A percentile compares a stretch with the other conserved stretches of the same genome.
These are phyloP conservation scores for Monilinia fructigena DNA, from an alignment of 2,329 filamentous ascomycete species.

Conservation along the genomic window DNA sequence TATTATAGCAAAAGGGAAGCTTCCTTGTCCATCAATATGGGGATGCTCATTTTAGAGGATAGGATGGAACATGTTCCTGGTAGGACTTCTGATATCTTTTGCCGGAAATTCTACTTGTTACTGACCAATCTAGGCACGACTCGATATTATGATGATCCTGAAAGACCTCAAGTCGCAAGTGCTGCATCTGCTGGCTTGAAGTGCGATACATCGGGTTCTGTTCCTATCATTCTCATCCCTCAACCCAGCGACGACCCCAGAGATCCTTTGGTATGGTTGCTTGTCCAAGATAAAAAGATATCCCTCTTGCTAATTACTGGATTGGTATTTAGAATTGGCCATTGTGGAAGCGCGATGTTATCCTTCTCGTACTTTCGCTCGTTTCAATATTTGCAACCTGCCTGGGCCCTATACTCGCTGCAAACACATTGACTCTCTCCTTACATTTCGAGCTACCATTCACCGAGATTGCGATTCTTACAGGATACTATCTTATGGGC, in stretches of 20 bases:
- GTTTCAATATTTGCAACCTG: constrained; percentile 80
- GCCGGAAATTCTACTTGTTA: not conserved
- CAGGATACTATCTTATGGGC: constrained; percentile 83
- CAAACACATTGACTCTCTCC: constrained; percentile 78
- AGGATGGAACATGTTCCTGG: constrained; percentile 69
- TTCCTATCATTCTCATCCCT: constrained; percentile 78
- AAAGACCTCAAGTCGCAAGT: constrained; percentile 46
- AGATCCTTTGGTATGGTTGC: constrained; percentile 68
- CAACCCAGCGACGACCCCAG: constrained; percentile 90
- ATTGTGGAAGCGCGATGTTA: constrained; percentile 78
- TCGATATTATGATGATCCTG: constrained; percentile 61
- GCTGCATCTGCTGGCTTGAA: constrained; percentile 57
- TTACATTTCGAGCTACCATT: constrained; percentile 65
- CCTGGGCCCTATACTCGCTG: constrained; percentile 81
- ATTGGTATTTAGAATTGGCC: constrained; percentile 67
- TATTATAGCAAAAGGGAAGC: not conserved
- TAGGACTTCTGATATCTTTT: constrained; percentile 43
- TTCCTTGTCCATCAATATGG: constrained; percentile 27
- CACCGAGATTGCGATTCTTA: constrained; percentile 76
- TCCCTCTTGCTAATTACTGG: constrained; percentile 22
- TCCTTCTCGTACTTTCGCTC: constrained; percentile 74
- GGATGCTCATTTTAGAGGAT: constrained; percentile 66
- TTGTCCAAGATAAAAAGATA: not conserved
- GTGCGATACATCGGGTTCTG: constrained; percentile 64
- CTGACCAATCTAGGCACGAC: constrained; percentile 51